Percentiles rank a stretch among this genome's conserved stretches.
phyloP scores from a whole-genome alignment of 371 early-diverging fungal genomes.

The Mortierella sp. region DNA sequence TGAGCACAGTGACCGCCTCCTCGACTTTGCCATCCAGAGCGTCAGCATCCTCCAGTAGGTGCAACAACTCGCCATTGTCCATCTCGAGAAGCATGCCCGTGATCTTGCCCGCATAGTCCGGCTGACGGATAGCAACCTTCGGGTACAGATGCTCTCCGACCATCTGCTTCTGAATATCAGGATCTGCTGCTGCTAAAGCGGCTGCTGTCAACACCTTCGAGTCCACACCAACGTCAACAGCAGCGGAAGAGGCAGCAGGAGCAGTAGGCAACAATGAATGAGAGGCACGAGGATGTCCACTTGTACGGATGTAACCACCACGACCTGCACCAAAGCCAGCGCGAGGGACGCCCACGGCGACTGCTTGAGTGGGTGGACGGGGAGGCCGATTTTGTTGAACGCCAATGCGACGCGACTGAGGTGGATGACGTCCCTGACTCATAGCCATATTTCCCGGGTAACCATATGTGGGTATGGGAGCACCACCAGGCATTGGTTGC shows the following conservation, averaged over 20 bases:
- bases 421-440: too few species aligned
- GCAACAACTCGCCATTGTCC: conserved; percentile 92
- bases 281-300: too few species aligned
- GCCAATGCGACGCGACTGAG: conserved; percentile 63
- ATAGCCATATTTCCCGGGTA: too few species aligned
- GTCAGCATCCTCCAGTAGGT: conserved; percentile 80
- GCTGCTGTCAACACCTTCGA: conserved; percentile 77
- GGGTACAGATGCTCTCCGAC: conserved; percentile 96
- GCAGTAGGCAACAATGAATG: too few species aligned
- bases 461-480: too few species aligned
- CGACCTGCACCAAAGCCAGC: not conserved
- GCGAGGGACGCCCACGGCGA: conserved; percentile 43
- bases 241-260: too few species aligned
- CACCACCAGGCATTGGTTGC: too few species aligned
- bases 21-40: conserved; percentile 73
- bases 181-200: conserved; percentile 78
- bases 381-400: conserved; percentile 31
- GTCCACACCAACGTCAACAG: conserved; percentile 19
- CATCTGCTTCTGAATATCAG: conserved; percentile 91
- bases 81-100: conserved; percentile 98
- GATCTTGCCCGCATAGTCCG: conserved; percentile 90
- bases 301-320: too few species aligned
- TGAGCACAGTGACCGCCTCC: conserved; percentile 88
- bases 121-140: conserved; percentile 62
- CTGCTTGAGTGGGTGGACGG: conserved; percentile 24